Conservation (phyloP, 768 basidiomycete species). For the Pleurotus citrinopileatus region DNA sequence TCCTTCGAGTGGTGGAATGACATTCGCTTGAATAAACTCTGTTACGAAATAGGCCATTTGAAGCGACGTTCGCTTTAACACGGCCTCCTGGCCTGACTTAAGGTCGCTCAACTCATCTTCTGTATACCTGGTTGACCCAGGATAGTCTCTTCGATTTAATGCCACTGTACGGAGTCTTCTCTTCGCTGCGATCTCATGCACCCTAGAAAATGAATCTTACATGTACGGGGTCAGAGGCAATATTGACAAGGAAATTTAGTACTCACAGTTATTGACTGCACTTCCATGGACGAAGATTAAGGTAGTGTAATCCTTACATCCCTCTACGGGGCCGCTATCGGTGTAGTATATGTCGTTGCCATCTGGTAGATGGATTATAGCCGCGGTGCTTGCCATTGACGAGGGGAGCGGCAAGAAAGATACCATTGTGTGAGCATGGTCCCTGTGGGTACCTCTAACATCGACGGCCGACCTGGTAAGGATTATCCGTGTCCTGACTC, state of each 20-base stretch:
- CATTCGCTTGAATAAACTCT: constrained; percentile 10
- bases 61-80: constrained; percentile 15
- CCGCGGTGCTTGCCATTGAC: neutral
- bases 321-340: neutral
- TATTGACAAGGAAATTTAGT: neutral
- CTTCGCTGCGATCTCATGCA: constrained; percentile 4
- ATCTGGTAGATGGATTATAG: neutral
- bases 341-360: constrained; percentile 9
- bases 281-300: constrained; percentile 19
- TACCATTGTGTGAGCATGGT: no score
- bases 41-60: constrained; percentile 17
- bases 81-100: constrained; percentile 10
- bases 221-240: neutral
- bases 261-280: constrained; percentile 14
- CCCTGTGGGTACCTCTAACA: no score
- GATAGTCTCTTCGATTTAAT: constrained; percentile 21
- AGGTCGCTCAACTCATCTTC: constrained; percentile 20
- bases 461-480: no score
- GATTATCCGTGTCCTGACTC: neutral
- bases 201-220: neutral
- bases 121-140: constrained; percentile 19
- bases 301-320: constrained; percentile 17
- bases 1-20: neutral
- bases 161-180: constrained; percentile 18
- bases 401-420: no score